Evolutionary conservation across 2,329 filamentous ascomycete genomes (phyloP).

Genomic region (Colletotrichum tofieldiae): DNA sequence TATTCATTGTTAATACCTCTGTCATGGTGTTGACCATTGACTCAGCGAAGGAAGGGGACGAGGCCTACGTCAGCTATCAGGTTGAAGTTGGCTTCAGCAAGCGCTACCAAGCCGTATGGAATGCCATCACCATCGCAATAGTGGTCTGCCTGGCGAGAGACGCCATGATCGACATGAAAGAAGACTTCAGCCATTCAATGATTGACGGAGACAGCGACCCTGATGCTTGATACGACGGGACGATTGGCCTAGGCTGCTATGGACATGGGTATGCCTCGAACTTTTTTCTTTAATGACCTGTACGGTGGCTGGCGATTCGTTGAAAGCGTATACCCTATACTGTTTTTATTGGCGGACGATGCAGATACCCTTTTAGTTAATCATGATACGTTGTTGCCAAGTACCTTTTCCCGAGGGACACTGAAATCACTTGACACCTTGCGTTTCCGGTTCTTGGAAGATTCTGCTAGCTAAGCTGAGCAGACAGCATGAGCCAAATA

Average conservation of each 20-base stretch:
- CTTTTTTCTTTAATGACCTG: neutral
- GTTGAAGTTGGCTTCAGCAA: constrained; percentile 59
- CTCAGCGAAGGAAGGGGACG: constrained; percentile 52
- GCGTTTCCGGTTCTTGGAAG: neutral
- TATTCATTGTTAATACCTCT: constrained; percentile 59
- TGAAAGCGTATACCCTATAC: constrained; percentile 39
- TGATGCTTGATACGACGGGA: constrained; percentile 51
- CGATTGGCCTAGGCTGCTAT: constrained; percentile 1
- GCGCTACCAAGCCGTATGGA: constrained; percentile 60
- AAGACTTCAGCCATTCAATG: constrained; percentile 54
- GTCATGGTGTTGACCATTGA: constrained; percentile 59
- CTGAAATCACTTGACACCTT: neutral
- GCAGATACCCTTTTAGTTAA: constrained; percentile 31
- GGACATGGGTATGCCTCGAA: neutral
- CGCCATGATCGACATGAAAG: constrained; percentile 53
- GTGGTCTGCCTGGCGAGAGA: constrained; percentile 59
- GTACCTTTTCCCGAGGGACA: neutral
- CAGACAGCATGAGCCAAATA: neutral
- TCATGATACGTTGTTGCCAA: constrained; percentile 1
- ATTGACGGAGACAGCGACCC: constrained; percentile 55
- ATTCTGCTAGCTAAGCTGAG: constrained; percentile 19
- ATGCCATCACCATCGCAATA: constrained; percentile 60
- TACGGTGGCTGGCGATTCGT: constrained; percentile 13
- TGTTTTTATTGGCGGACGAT: constrained; percentile 18
- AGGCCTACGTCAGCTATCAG: constrained; percentile 59